phyloP scores from a whole-genome alignment of 1,139 yeast species.

The Hanseniaspora uvarum region DNA sequence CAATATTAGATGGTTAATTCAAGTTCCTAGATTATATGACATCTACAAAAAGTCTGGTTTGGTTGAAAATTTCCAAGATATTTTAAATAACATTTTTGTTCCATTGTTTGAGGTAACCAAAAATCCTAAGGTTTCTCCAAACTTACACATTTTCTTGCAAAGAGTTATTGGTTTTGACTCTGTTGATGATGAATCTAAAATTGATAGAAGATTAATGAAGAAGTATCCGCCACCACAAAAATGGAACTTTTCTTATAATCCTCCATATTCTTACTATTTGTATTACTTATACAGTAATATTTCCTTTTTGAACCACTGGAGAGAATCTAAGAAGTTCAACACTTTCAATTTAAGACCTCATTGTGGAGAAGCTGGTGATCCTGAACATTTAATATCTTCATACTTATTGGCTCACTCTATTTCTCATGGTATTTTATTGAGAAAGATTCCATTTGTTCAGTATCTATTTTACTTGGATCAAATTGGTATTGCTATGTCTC shows the following conservation, averaged over 20 bases:
- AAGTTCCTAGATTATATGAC: constrained; percentile 87
- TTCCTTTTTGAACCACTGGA: constrained; percentile 73
- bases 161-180: constrained; percentile 96
- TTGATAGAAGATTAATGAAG: constrained; percentile 67
- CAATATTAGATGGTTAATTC: constrained; percentile 94
- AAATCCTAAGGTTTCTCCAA: constrained; percentile 79
- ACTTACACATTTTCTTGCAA: constrained; percentile 74
- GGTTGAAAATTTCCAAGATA: constrained; percentile 63
- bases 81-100: constrained; percentile 64
- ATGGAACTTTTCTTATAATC: constrained; percentile 73
- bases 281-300: constrained; percentile 81
- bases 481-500: constrained; percentile 98
- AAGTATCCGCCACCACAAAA: constrained; percentile 73
- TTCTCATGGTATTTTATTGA: constrained; percentile 84
- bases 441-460: constrained; percentile 91
- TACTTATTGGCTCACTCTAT: constrained; percentile 84
- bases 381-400: constrained; percentile 88
- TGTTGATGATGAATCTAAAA: constrained; percentile 94
- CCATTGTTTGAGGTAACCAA: constrained; percentile 89
- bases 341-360: constrained; percentile 93
- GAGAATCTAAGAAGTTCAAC: constrained; percentile 62
- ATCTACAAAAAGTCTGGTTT: constrained; percentile 69
- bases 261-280: constrained; percentile 93
- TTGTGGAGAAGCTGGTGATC: constrained; percentile 99
- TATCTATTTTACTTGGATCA: constrained; percentile 88